Base-by-base conservation (phyloP, 805 yeast species). In the Kodamaea hsintzibuensis region DNA sequence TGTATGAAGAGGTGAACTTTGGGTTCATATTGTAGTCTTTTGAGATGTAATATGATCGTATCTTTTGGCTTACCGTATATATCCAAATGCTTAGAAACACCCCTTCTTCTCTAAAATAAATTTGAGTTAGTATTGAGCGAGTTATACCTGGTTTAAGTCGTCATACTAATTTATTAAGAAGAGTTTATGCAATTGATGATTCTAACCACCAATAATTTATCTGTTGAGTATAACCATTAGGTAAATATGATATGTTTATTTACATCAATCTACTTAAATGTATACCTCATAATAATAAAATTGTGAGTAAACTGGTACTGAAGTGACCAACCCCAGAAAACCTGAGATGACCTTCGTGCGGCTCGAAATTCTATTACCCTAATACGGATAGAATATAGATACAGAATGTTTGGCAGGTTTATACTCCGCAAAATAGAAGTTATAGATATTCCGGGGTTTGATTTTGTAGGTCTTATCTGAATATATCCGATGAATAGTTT, bases 261-360 rank as follows among this genome's bases (percentile, higher is more conserved):
- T 8, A 17, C 9, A 19, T 6, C 7, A 5, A 13, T 18, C 17
- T 40, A 16, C 3, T 16, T 4, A 16, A 16, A 16, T 3, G 25
- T 10, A 10, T 19, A 40, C 17, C 44, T 40, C 17, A 13, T 19
- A 25, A 40, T 40, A 40, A 12, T 40, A 16, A 40, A 14, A 16
- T 17, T 10, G 25, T 19, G 17, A 17, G n/a, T 40, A 40, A 40
- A 40, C 10, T 13, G n/a, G 10, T 7, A 2, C 18, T 17, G 19
- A 40, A 22, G 13, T 3, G 25, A 2, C 39, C 45, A 27, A 16
- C 51, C 51, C 51, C 51, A 48, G 45, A 48, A 40, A 44, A 16
- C 37, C 38, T 35, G 54, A 47, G 55, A 52, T 52, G 55, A 47
- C 55, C 55, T 47, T 47, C 51, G 51, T 52, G 55, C 55, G 55